phyloP scores from a whole-genome alignment of 164 flowering plant genomes.

The Umbellularia californica region DNA sequence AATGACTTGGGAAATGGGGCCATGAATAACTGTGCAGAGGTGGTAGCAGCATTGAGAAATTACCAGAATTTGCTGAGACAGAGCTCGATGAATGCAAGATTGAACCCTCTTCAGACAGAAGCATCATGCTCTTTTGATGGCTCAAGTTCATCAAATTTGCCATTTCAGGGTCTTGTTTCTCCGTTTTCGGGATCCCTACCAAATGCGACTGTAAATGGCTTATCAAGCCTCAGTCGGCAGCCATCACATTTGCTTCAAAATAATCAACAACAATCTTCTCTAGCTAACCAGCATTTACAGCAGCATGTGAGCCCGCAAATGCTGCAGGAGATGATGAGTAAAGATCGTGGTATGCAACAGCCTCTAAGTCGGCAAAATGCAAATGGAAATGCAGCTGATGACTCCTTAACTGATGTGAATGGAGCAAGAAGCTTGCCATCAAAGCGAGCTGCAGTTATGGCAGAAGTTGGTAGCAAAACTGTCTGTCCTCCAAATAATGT shows the following conservation, averaged over 20 bases:
- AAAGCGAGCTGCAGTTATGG: neutral
- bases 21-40: conserved; percentile 44
- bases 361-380: neutral
- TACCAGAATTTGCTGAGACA: conserved; percentile 73
- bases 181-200: conserved; percentile 37
- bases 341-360: conserved; percentile 21
- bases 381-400: conserved; percentile 3
- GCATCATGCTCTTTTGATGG: conserved; percentile 25
- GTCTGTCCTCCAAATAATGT: neutral
- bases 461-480: neutral
- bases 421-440: neutral
- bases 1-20: conserved; percentile 45
- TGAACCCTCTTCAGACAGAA: conserved; percentile 44
- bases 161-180: conserved; percentile 41
- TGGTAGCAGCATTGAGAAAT: conserved; percentile 51
- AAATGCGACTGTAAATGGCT: conserved; percentile 38
- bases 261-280: conserved; percentile 7
- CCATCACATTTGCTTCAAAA: neutral
- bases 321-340: conserved; percentile 60
- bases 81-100: conserved; percentile 47
- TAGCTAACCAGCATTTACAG: conserved; percentile 51
- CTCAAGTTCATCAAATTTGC: conserved; percentile 15
- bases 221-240: conserved; percentile 35
- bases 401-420: neutral
- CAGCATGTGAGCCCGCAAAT: conserved; percentile 79